Evolutionary conservation across 352 stramenopile species (phyloP).

Genomic region (Phytophthora uliginosa): DNA sequence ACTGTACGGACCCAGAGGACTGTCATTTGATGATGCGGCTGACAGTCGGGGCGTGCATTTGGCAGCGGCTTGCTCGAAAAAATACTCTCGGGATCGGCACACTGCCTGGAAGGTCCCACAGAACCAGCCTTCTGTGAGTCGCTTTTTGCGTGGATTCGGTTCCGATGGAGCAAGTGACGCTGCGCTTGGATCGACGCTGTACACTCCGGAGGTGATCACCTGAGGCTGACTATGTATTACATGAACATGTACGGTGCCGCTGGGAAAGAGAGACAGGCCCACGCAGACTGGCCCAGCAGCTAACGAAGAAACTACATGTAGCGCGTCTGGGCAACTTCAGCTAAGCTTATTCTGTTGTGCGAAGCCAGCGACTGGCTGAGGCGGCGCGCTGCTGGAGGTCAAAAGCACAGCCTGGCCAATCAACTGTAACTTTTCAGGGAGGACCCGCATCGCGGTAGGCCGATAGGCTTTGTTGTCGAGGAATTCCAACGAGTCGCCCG

Average conservation of each 20-base stretch:
- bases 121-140: neutral
- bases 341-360: neutral
- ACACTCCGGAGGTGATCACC: constrained; percentile 3
- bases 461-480: constrained; percentile 14
- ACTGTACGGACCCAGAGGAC: constrained; percentile 1
- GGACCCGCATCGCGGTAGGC: neutral
- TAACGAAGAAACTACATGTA: constrained; percentile 25
- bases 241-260: constrained; percentile 16
- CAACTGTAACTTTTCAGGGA: constrained; percentile 4
- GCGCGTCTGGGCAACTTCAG: constrained; percentile 11
- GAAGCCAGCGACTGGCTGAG: constrained; percentile 14
- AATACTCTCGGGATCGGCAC: constrained; percentile 17
- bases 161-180: constrained; percentile 27
- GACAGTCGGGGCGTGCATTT: constrained; percentile 11
- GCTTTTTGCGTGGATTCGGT: constrained; percentile 22
- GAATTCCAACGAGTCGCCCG: neutral
- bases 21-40: constrained; percentile 4
- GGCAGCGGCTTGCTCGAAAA: constrained; percentile 17
- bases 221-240: constrained; percentile 5
- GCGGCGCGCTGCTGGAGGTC: neutral
- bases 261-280: constrained; percentile 36
- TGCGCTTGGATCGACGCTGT: constrained; percentile 8
- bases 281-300: constrained; percentile 16
- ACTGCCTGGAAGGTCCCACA: constrained; percentile 11
- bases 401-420: neutral